Evolutionary conservation across 495 filamentous ascomycete genomes (phyloP), one percentile per base, ranked within the genome.

Genomic region (Xanthoparmelia taractica): DNA sequence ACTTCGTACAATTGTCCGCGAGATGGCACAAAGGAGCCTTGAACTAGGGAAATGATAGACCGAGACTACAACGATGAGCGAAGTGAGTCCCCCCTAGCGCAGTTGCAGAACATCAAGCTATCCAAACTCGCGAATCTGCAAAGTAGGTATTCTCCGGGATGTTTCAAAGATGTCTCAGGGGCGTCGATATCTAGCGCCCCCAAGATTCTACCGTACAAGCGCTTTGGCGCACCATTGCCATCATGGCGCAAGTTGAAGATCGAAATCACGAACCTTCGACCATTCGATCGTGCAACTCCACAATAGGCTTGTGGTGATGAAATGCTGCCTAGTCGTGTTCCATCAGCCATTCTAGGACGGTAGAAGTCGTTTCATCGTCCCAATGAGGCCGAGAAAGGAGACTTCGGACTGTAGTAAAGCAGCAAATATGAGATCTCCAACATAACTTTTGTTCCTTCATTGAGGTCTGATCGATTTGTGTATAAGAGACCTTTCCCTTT

Each of bases 121-220:
- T 12, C 5, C 23, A 13, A 50, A 17, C 25, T 29, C 23, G 0
- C 23, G 4, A 50, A 50, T 50, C 47, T 50, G 47, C 47, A 50
- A 17, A 29, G 0, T n/a, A n/a, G n/a, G n/a, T 47, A 6, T 27
- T 8, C 12, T 29, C 47, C 47, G 17, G 10, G 12, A 15, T 50
- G 47, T 50, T 50, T 50, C 47, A 29, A 50, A 50, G n/a, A 29
- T 50, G 47, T 50, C 47, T 50, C 47, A 50, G 23, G 7, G 13
- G 47, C 47, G 25, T 25, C 23, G 47, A 13, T 50, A 2, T 5
- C 15, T 12, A 50, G 47, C 47, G 47, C 47, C 17, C 47, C 11
- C 11, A 50, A 27, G 25, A 50, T 6, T 17, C 10, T 25, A 27
- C 47, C 47, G 47, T 4, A 27, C 25, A 50, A 50, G 47, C 47